Percentiles rank a stretch among this genome's conserved stretches.
These are phyloP conservation scores for Posidonia australis DNA, from an alignment of 106 monocot genomes.

Conservation along the genomic window DNA sequence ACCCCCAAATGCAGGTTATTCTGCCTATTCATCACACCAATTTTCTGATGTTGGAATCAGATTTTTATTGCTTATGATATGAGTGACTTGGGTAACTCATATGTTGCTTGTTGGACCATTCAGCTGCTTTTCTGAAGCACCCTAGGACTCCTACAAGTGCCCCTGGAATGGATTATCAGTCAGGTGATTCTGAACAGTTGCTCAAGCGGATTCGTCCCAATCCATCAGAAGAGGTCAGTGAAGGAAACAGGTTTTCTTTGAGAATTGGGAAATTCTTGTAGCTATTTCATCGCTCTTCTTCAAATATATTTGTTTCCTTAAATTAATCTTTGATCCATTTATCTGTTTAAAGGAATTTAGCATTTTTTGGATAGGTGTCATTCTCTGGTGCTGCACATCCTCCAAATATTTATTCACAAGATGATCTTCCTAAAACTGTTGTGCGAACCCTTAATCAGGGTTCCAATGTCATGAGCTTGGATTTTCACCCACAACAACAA, in stretches of 20 bases:
- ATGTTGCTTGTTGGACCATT: background rate
- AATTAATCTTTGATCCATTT: background rate
- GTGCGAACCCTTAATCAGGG: slow-evolving; percentile 77
- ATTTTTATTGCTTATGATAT: background rate
- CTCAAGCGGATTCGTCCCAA: slow-evolving; percentile 88
- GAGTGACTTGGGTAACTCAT: background rate
- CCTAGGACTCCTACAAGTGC: slow-evolving; percentile 71
- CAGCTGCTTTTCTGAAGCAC: slow-evolving; percentile 89
- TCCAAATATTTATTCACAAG: slow-evolving; percentile 66
- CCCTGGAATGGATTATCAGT: slow-evolving; percentile 84
- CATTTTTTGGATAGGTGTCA: slow-evolving; percentile 49
- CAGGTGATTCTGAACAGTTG: slow-evolving; percentile 85
- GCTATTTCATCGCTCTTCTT: background rate
- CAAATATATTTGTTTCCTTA: background rate
- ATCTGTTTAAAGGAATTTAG: background rate
- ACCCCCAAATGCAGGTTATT: slow-evolving; percentile 78
- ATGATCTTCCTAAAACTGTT: slow-evolving; percentile 81
- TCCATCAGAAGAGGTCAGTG: slow-evolving; percentile 78
- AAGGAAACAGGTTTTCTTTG: background rate
- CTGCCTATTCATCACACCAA: too few species aligned
- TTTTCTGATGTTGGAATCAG: too few species aligned
- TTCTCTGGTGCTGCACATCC: slow-evolving; percentile 62
- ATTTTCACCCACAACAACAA: slow-evolving; percentile 94
- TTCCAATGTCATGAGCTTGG: slow-evolving; percentile 96
- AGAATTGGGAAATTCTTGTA: background rate